These are phyloP conservation scores for Stephania yunnanensis DNA, from an alignment of 164 flowering plant species.

Conservation along the genomic window DNA sequence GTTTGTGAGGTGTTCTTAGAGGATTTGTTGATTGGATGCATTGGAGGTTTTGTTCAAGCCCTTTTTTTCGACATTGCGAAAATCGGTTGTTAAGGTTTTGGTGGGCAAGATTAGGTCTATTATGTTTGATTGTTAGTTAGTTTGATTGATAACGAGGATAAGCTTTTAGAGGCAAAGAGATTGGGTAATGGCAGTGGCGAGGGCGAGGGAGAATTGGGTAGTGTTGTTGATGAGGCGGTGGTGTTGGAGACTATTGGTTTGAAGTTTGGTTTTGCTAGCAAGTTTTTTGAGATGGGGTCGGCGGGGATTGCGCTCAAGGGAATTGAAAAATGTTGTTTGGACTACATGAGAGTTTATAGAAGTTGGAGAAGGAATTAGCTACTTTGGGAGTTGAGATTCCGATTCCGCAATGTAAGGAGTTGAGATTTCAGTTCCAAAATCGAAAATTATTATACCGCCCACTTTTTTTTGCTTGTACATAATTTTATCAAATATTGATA, in stretches of 20 bases:
- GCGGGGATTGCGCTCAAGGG: constrained; percentile 52
- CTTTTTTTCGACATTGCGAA: constrained; percentile 37
- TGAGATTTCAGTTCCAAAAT: too few relatives aligned
- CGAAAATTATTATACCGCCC: too few relatives aligned
- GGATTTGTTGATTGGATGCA: constrained; percentile 36
- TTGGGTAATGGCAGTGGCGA: constrained; percentile 13
- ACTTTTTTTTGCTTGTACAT: too few relatives aligned
- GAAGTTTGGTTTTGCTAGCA: constrained; percentile 32
- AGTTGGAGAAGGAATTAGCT: constrained; percentile 67
- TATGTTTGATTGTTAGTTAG: constrained; percentile 33
- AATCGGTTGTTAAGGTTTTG: constrained; percentile 46
- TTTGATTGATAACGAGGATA: constrained; percentile 40
- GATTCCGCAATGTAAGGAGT: constrained; percentile 25
- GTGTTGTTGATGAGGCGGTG: constrained; percentile 29
- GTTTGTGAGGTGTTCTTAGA: constrained; percentile 57
- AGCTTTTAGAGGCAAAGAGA: constrained; percentile 37
- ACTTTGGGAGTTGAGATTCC: constrained; percentile 37
- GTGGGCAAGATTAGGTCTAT: constrained; percentile 42
- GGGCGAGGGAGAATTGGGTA: constrained; percentile 4
- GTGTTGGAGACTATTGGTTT: constrained; percentile 40
- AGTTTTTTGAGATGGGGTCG: constrained; percentile 57
- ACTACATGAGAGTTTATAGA: constrained; percentile 52
- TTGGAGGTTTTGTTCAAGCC: constrained; percentile 39
- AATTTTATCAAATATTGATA: too few relatives aligned
- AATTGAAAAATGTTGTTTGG: constrained; percentile 61